Conservation (phyloP, 352 stramenopile species). For the Plasmopara muralis region DNA sequence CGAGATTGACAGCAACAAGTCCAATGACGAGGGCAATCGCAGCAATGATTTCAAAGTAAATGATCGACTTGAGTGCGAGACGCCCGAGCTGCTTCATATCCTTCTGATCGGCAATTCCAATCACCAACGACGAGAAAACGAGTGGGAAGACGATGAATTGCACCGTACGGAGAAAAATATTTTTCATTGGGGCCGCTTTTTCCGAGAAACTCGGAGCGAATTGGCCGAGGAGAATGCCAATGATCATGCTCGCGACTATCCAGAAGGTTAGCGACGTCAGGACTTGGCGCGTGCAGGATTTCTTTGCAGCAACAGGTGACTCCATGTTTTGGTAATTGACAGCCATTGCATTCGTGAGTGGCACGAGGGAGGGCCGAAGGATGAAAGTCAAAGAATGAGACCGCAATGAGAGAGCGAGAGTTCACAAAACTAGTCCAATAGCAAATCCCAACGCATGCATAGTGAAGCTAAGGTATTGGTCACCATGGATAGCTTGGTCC, state of each 20-base stretch:
- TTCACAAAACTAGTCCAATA: no score
- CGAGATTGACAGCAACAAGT: constrained; percentile 44
- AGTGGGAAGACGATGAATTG: constrained; percentile 65
- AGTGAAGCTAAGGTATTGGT: no score
- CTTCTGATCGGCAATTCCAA: constrained; percentile 49
- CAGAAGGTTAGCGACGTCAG: constrained; percentile 55
- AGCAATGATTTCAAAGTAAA: constrained; percentile 60
- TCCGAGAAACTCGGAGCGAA: constrained; percentile 41
- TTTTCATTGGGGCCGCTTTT: constrained; percentile 43
- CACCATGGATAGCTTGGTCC: no score
- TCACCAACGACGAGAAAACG: constrained; percentile 52
- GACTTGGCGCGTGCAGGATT: constrained; percentile 27
- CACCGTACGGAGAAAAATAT: constrained; percentile 45
- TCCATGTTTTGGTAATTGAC: constrained; percentile 30
- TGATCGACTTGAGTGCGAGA: constrained; percentile 47
- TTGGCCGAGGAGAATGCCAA: constrained; percentile 42
- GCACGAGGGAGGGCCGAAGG: no score
- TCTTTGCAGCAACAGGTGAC: constrained; percentile 14
- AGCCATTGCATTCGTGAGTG: no score
- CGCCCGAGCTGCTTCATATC: constrained; percentile 56
- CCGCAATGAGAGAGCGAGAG: no score
- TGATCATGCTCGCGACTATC: constrained; percentile 39
- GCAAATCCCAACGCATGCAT: no score
- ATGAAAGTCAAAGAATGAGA: no score
- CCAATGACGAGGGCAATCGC: constrained; percentile 41